Evolutionary conservation across 257 asterid genomes (phyloP).

Genomic region (Parsonsia alboflavescens): DNA sequence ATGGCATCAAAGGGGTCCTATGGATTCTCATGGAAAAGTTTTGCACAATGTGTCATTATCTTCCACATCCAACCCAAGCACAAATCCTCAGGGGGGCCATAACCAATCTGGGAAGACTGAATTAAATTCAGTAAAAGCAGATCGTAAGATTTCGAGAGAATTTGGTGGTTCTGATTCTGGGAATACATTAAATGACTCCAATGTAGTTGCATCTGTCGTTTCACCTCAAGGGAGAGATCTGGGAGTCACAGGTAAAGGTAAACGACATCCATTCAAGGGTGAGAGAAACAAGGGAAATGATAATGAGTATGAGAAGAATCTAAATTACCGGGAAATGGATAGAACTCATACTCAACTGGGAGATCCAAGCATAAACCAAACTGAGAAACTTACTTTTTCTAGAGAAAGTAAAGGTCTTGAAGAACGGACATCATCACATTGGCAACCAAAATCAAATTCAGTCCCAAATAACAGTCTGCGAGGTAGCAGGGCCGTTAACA

Average conservation of each 20-base stretch:
- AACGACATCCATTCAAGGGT: constrained; percentile 40
- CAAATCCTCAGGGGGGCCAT: constrained; percentile 27
- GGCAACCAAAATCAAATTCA: constrained; percentile 71
- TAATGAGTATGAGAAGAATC: constrained; percentile 33
- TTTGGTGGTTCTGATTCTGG: constrained; percentile 22
- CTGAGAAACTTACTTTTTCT: constrained; percentile 32
- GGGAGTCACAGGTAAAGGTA: constrained; percentile 55
- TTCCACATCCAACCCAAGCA: constrained; percentile 34
- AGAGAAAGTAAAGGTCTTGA: constrained; percentile 46
- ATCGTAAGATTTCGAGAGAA: constrained; percentile 22
- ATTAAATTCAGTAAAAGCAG: constrained; percentile 25
- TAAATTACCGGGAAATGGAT: constrained; percentile 36
- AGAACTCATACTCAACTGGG: constrained; percentile 30
- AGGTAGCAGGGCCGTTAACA: constrained; percentile 32
- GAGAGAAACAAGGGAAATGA: constrained; percentile 38
- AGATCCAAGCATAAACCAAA: constrained; percentile 32
- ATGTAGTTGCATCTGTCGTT: constrained; percentile 24
- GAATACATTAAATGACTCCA: constrained; percentile 20
- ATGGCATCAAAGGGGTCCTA: constrained; percentile 54
- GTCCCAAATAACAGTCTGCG: constrained; percentile 35
- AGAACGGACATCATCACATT: constrained; percentile 53
- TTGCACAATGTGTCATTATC: constrained; percentile 26
- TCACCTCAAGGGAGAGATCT: constrained; percentile 47
- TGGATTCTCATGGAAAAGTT: constrained; percentile 35
- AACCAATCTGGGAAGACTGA: constrained; percentile 32